Base-by-base conservation (phyloP, 495 filamentous ascomycete genomes). In the Cercophora newfieldiana region DNA sequence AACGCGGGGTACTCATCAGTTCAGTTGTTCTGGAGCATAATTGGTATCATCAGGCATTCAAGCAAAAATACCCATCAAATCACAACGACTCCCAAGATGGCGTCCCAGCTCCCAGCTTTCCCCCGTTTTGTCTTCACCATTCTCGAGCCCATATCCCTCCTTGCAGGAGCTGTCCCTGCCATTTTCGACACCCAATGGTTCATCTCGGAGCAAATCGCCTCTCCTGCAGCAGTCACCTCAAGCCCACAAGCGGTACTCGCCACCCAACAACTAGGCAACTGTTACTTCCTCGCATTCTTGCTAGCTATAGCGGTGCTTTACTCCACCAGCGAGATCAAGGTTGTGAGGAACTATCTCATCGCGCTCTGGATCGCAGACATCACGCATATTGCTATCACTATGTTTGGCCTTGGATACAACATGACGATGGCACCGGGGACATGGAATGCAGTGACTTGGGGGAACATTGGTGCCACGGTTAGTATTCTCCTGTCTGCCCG, bases 391-490 rank as follows among this genome's bases (percentile, higher is more conserved):
- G 86, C 77, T 31, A 82, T 87, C 61, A 90, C 88, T 0, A 84
- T 78, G 49, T 77, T 81, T 66, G 84, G 75, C 2, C 81, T 93
- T 67, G 89, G 87, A 4, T 81, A 76, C 66, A 79, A 83, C 1
- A 72, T 72, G 18, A 83, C 86, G 58, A 21, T 85, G 18, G 81
- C 88, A 66, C 75, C 89, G 3, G 75, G 68, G 31, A 76, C 73
- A 3, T 94, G 90, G 90, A 92, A 90, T 67, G 72, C 81, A 26
- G 80, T 91, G 77, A 84, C 87, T 1, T 91, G 89, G 88, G 91
- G 90, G 12, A 92, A 93, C 69, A 80, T 94, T 53, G 89, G 85
- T 0, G 76, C 81, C 24, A 92, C 90, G 4, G 83, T 85, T 54
- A 75, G 78, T 69, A n/a, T n/a, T n/a, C n/a, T n/a, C n/a, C n/a